Evolutionary conservation across 176 grass and related monocot genomes (phyloP).

Genomic region (Echinochloa phyllopogon): DNA sequence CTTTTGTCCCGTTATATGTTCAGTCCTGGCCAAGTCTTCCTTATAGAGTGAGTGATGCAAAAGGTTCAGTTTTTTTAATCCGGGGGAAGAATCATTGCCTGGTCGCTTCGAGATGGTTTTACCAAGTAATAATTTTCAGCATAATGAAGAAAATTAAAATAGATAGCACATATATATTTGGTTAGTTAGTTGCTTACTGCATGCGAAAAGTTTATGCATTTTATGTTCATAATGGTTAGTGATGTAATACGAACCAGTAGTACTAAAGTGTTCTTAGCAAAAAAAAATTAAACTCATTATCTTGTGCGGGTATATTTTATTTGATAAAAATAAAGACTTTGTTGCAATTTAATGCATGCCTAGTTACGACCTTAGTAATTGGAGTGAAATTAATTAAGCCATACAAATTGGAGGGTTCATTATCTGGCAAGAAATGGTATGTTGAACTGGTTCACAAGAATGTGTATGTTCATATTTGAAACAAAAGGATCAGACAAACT

Average conservation of each 20-base stretch:
- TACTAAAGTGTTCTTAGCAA: not conserved
- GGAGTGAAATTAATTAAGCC: not conserved
- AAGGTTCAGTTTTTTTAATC: not conserved
- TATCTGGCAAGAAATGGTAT: not conserved
- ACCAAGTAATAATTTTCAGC: not conserved
- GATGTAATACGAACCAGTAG: not conserved
- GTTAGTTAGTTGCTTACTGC: not conserved
- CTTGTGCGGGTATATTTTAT: not conserved
- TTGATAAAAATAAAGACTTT: not conserved
- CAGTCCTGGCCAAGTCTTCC: constrained; percentile 10
- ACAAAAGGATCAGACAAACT: constrained; percentile 38
- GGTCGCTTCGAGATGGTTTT: not conserved
- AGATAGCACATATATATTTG: not conserved
- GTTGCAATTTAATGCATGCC: not conserved
- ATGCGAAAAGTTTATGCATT: not conserved
- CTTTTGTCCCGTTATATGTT: not conserved
- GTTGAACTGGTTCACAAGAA: not conserved
- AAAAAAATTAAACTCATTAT: not conserved
- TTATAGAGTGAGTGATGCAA: not conserved
- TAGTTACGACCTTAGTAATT: not conserved
- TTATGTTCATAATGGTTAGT: not conserved
- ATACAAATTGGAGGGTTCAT: not conserved
- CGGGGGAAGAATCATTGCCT: not conserved
- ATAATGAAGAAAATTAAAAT: not conserved
- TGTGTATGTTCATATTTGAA: not conserved